Percentiles rank a stretch among this genome's conserved stretches.
Conservation (phyloP, 108 stramenopile genomes). For the Nitzschia sp. region DNA sequence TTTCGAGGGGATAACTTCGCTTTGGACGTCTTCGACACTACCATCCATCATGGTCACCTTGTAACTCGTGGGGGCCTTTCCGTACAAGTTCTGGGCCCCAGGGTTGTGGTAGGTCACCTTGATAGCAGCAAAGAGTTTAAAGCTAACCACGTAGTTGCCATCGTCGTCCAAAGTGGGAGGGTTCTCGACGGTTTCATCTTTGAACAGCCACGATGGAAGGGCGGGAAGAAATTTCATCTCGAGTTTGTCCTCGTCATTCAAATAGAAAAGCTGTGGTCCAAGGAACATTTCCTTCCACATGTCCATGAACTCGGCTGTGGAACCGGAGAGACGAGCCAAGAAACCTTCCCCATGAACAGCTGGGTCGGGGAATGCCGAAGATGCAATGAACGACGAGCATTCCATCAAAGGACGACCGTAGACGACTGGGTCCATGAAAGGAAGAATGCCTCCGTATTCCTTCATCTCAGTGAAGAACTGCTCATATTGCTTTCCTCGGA, state of each 20-base stretch:
- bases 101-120: conserved; percentile 92
- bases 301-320: conserved; percentile 94
- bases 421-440: conserved; percentile 90
- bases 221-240: conserved; percentile 86
- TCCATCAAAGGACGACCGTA: conserved; percentile 95
- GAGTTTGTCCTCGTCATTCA: conserved; percentile 72
- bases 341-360: conserved; percentile 83
- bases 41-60: conserved; percentile 79
- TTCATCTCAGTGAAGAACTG: conserved; percentile 88
- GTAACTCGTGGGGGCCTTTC: conserved; percentile 74
- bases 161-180: conserved; percentile 70
- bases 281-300: conserved; percentile 95
- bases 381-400: conserved; percentile 91
- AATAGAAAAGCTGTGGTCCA: conserved; percentile 72
- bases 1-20: conserved; percentile 59
- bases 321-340: conserved; percentile 93
- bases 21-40: conserved; percentile 53
- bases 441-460: conserved; percentile 82
- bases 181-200: conserved; percentile 54
- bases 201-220: conserved; percentile 91
- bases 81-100: conserved; percentile 71
- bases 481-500: conserved; percentile 93
- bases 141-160: conserved; percentile 74
- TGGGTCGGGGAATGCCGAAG: conserved; percentile 90
- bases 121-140: conserved; percentile 89